Percentiles rank a stretch among this genome's conserved stretches.
Conservation (phyloP, 257 asterid species). For the Jasminum sambac region DNA sequence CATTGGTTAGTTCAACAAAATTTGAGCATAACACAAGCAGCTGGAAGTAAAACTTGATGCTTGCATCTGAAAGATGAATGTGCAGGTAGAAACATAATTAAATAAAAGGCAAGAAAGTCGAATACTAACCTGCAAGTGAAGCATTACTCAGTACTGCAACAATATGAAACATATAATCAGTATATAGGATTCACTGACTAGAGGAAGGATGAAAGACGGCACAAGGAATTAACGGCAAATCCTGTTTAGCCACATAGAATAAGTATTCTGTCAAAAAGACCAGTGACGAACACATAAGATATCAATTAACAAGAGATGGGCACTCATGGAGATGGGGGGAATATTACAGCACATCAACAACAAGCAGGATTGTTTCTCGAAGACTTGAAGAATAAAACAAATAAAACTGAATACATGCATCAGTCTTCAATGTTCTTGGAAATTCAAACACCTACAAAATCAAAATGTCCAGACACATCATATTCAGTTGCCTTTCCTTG, state of each 20-base stretch:
- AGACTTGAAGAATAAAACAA: background rate
- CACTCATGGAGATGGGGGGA: background rate
- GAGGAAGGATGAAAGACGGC: constrained; percentile 10
- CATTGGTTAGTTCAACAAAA: background rate
- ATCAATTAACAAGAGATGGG: background rate
- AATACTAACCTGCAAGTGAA: constrained; percentile 61
- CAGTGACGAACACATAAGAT: background rate
- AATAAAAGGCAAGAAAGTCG: background rate
- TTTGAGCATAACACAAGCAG: constrained; percentile 9
- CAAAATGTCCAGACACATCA: background rate
- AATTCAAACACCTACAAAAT: background rate
- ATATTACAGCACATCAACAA: background rate
- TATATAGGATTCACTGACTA: constrained; percentile 22
- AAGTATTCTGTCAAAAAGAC: background rate
- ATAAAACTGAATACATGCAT: background rate
- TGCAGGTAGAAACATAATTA: constrained; percentile 9
- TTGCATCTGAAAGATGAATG: constrained; percentile 1
- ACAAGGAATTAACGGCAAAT: background rate
- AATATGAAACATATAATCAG: constrained; percentile 27
- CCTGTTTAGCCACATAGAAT: background rate
- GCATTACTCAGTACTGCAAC: constrained; percentile 73
- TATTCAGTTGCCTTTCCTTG: background rate
- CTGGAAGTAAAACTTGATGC: background rate
- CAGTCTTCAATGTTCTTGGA: background rate
- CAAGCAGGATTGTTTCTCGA: background rate